Evolutionary conservation across 2,329 filamentous ascomycete species (phyloP), one percentile per base, ranked within the genome.

Genomic region (Bipolaris zeicola): DNA sequence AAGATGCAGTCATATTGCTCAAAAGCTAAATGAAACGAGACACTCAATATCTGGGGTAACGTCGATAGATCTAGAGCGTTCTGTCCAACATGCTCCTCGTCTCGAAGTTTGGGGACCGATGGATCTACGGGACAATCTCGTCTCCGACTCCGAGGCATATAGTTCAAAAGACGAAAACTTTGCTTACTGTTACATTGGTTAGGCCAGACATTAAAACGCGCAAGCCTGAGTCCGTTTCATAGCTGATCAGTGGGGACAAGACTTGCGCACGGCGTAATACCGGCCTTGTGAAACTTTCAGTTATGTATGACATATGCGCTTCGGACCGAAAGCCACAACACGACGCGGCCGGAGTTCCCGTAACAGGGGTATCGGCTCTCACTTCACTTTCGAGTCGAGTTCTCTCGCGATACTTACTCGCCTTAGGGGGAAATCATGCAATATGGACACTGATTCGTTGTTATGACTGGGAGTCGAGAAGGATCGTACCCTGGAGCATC

Each of bases 241-340:
- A 7, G 45, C 8, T 48, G 33, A 38, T 48, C 45, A n/a, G 34
- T 22, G 33, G 45, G 20, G 45, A 34, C 33, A 48, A 26, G 22
- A n/a, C 38, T 48, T 26, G 28, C 14, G 22, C 22, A 37, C 45
- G 45, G 45, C 45, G 34, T 28, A 48, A 48, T 48, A 28, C 34
- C 45, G 45, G 45, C 34, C 45, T 6, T 34, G 8, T 16, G 22
- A 38, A 36, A 38, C 34, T 38, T 36, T 48, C 34, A n/a, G 24
- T 26, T 16, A 38, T 38, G 45, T 48, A 48, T 48, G 45, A 48
- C 34, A 38, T 37, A 47, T 31, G 18, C 4, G 8, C 4, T 48
- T 48, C 45, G 45, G 45, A 28, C 45, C 45, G 45, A 48, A 48
- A 38, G 34, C 34, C 16, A 28, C 14, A 26, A 11, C 10, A 31